Evolutionary conservation across 1,284 basidiomycete genomes (phyloP).

Genomic region (Malassezia obtusa): DNA sequence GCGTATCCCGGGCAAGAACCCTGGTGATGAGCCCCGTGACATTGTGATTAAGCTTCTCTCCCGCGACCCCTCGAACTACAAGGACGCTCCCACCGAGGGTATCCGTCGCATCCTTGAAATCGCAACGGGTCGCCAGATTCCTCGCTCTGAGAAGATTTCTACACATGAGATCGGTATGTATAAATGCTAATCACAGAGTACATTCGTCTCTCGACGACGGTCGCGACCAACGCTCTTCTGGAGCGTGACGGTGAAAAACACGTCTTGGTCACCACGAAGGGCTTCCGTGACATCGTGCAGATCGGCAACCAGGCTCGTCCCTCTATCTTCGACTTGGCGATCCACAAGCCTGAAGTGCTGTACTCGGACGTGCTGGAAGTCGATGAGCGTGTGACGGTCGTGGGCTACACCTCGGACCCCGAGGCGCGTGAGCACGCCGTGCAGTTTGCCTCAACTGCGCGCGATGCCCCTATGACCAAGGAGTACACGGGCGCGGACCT

Average conservation of each 20-base stretch:
- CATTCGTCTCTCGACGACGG: constrained; percentile 84
- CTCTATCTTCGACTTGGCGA: constrained; percentile 55
- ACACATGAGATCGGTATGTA: constrained; percentile 66
- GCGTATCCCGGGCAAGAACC: constrained; percentile 18
- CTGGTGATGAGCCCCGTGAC: constrained; percentile 25
- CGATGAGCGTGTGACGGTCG: constrained; percentile 85
- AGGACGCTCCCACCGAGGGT: constrained; percentile 87
- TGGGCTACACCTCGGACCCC: constrained; percentile 85
- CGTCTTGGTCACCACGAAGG: constrained; percentile 80
- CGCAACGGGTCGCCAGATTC: constrained; percentile 60
- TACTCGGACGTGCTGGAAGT: constrained; percentile 75
- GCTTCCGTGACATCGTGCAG: constrained; percentile 78
- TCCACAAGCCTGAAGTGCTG: constrained; percentile 61
- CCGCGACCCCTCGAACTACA: constrained; percentile 62
- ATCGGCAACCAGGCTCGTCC: constrained; percentile 87
- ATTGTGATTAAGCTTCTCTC: constrained; percentile 50
- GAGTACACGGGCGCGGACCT: constrained; percentile 35
- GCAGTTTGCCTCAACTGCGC: constrained; percentile 19
- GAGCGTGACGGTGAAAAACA: constrained; percentile 87
- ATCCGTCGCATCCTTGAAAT: constrained; percentile 79
- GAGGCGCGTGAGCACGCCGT: constrained; percentile 58
- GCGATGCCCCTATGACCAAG: constrained; percentile 21
- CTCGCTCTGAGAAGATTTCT: constrained; percentile 60
- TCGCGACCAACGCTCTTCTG: constrained; percentile 88
- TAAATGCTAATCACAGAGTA: constrained; percentile 57